Percentiles rank a stretch among this genome's conserved stretches.
phyloP scores from a whole-genome alignment of 2,329 filamentous ascomycete species.

The Phyllosticta ampelicida region DNA sequence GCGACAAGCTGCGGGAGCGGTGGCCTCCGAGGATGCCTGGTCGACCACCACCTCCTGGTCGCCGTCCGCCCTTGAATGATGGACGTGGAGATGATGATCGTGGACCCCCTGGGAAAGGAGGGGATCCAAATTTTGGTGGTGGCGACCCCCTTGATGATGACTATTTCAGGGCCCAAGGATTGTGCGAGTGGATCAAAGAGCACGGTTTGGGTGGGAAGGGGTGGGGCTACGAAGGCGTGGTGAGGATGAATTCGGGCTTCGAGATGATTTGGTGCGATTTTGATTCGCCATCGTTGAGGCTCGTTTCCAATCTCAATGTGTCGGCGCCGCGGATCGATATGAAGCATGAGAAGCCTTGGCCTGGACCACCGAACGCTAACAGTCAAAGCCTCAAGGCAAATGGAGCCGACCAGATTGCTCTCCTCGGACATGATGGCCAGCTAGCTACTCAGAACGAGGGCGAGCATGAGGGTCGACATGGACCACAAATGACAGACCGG shows the following conservation, averaged over 20 bases:
- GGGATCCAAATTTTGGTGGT: conserved; percentile 5
- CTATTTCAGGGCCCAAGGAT: conserved; percentile 37
- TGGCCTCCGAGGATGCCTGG: neutral
- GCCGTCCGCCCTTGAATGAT: conserved; percentile 7
- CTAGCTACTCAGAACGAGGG: neutral
- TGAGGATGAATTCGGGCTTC: conserved; percentile 43
- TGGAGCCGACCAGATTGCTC: neutral
- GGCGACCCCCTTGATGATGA: conserved; percentile 34
- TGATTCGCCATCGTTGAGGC: conserved; percentile 31
- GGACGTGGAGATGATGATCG: neutral
- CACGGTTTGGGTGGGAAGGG: conserved; percentile 33
- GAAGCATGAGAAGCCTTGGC: neutral
- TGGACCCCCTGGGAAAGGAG: neutral
- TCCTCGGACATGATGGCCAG: neutral
- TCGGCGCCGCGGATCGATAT: conserved; percentile 32
- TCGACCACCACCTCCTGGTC: neutral
- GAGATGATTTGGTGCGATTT: conserved; percentile 46
- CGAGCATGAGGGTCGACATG: conserved; percentile 13
- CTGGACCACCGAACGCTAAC: neutral
- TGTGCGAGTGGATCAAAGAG: conserved; percentile 37
- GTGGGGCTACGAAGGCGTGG: conserved; percentile 41
- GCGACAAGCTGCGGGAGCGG: conserved; percentile 27
- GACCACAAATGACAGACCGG: conserved; percentile 14
- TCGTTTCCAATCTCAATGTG: conserved; percentile 37
- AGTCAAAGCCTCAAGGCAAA: neutral